These are phyloP conservation scores for Thermothelomyces thermophilus DNA, from an alignment of 2,329 filamentous ascomycete species.

Conservation along the genomic window DNA sequence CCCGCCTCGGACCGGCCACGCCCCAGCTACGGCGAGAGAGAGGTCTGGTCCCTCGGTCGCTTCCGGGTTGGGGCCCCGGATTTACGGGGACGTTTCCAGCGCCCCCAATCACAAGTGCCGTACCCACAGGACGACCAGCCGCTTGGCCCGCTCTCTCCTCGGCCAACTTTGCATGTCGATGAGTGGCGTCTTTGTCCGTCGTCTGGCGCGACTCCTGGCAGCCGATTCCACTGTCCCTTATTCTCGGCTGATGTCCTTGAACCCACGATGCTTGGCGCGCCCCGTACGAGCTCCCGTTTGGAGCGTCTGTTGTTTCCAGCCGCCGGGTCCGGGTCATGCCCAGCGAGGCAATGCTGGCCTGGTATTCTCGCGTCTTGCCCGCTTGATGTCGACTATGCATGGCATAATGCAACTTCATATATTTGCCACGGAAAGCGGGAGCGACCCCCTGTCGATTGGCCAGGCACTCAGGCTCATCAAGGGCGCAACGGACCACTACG, in stretches of 20 bases:
- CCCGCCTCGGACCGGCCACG: not conserved
- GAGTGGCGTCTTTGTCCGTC: not conserved
- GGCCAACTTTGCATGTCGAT: constrained; percentile 2
- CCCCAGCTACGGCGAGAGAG: not conserved
- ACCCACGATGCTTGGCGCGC: not conserved
- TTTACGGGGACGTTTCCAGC: constrained; percentile 19
- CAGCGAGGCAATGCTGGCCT: not conserved
- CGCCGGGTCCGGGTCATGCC: constrained; percentile 8
- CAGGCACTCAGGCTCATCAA: not conserved
- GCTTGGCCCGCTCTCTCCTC: not conserved
- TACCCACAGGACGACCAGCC: not conserved
- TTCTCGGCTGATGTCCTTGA: constrained; percentile 4
- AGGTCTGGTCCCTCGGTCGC: not conserved
- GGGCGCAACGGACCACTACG: constrained; percentile 5
- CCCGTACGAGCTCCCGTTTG: not conserved
- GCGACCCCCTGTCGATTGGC: constrained; percentile 3
- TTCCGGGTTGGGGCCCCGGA: constrained; percentile 5
- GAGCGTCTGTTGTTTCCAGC: constrained; percentile 9
- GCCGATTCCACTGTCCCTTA: not conserved
- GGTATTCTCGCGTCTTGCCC: not conserved
- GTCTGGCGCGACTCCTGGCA: not conserved
- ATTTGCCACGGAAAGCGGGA: constrained; percentile 12
- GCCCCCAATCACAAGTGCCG: constrained; percentile 14
- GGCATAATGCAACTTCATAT: constrained; percentile 16
- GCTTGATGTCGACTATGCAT: constrained; percentile 11